Evolutionary conservation across 257 asterid genomes (phyloP).

Genomic region (Capsicum baccatum): DNA sequence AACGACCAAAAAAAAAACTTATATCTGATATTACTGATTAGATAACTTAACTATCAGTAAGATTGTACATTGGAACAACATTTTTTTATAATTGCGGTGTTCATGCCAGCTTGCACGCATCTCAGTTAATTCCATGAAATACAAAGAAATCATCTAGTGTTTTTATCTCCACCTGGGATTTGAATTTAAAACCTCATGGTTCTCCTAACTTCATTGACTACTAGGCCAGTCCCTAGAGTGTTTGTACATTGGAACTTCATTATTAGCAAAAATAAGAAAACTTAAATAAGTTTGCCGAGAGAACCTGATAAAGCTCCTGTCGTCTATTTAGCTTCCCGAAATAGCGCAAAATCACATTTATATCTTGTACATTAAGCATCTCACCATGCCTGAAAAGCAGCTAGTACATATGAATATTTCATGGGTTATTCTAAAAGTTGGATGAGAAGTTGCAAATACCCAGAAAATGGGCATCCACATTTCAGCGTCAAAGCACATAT

Average conservation of each 20-base stretch:
- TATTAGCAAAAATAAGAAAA: conserved; percentile 25
- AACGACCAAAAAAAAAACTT: background rate
- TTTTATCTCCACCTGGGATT: background rate
- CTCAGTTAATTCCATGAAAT: background rate
- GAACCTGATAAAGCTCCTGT: conserved; percentile 84
- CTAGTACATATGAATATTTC: conserved; percentile 4
- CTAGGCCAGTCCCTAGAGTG: background rate
- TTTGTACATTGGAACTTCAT: background rate
- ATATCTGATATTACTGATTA: conserved; percentile 13
- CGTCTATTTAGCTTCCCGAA: conserved; percentile 72
- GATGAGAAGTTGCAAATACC: conserved; percentile 10
- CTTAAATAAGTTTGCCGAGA: conserved; percentile 8
- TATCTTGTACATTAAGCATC: conserved; percentile 67
- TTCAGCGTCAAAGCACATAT: background rate
- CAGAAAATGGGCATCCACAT: conserved; percentile 7
- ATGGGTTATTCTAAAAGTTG: background rate
- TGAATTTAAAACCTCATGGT: background rate
- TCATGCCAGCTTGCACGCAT: background rate
- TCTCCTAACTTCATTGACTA: background rate
- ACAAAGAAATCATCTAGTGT: conserved; percentile 17
- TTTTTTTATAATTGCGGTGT: background rate
- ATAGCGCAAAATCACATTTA: conserved; percentile 81
- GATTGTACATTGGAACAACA: background rate
- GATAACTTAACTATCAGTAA: background rate
- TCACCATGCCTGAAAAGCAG: conserved; percentile 67